Base-by-base conservation (phyloP, 305 asterid genomes). In the Fraxinus greggii region DNA sequence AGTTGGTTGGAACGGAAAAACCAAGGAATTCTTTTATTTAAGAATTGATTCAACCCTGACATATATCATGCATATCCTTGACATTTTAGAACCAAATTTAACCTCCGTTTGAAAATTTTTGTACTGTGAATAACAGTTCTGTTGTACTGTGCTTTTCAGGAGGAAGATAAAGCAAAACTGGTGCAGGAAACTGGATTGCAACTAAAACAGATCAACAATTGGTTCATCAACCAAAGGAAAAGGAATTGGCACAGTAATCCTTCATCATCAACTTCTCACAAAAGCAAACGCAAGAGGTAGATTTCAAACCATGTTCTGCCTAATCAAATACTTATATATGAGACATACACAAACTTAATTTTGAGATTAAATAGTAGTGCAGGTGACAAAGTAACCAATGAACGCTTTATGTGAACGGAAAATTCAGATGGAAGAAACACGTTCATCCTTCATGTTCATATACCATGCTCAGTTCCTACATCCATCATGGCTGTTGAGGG, bases 201-300 rank as follows among this genome's bases (percentile, higher is more conserved):
- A 78, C 83, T 91, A 19, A 91, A 91, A 77, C 94, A 91, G 89
- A 90, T 90, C 74, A 90, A 90, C 72, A 90, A 90, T 70, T 88
- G 93, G 92, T 90, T 90, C 85, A 90, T 90, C 86, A 90, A 90
- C 82, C 93, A 90, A 82, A 78, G 94, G 10, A 91, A 91, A 79
- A 88, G 94, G 81, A 91, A 91, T 67, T 91, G 94, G 94, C 91
- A 91, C 81, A 91, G 88, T 86, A 91, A 89, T 69, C 89, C 94
- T 31, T 89, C 94, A 0, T 87, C 93, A 3, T 89, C 94, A 1
- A 38, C 94, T 9, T 83, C 92, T 5, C 89, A 83, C 82, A 91
- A 91, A 83, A 91, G 86, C 90, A 91, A 91, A 86, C 92, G 94
- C 83, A 91, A 91, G 88, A 89, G 87, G 90, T 90, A 48, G 36